A percentile compares a stretch with the other conserved stretches of the same genome.
phyloP scores from a whole-genome alignment of 306 rosid genomes.

The Citrullus amarus region DNA sequence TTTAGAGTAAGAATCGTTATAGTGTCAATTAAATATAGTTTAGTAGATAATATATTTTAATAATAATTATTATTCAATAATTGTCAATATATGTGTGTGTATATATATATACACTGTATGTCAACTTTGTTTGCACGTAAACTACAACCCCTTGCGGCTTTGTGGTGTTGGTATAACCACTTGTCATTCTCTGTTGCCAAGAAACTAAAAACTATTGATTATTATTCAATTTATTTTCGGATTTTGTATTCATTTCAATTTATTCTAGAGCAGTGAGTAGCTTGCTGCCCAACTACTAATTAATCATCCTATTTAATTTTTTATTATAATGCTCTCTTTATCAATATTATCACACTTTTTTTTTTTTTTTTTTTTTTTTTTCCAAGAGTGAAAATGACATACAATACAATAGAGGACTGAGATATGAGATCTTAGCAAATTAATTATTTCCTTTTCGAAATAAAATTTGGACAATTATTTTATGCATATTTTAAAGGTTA shows the following conservation, averaged over 20 bases:
- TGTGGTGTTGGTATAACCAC: background rate
- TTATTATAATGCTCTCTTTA: background rate
- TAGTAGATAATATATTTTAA: too few relatives aligned
- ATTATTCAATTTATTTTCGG: background rate
- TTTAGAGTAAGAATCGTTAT: too few relatives aligned
- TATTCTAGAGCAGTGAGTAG: background rate
- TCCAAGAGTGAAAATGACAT: background rate
- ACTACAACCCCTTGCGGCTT: background rate
- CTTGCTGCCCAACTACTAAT: constrained; percentile 1
- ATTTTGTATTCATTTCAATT: background rate
- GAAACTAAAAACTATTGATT: background rate
- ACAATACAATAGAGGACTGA: background rate
- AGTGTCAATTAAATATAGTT: too few relatives aligned
- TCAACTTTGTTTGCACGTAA: too few relatives aligned
- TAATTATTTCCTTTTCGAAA: background rate
- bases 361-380: background rate
- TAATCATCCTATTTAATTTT: background rate
- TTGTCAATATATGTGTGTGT: too few relatives aligned
- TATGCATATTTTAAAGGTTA: too few relatives aligned
- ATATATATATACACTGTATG: too few relatives aligned
- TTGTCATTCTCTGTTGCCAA: background rate
- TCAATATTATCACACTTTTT: background rate
- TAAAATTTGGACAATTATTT: too few relatives aligned
- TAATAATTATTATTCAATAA: too few relatives aligned
- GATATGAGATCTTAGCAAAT: background rate